Percentiles rank a stretch among this genome's conserved stretches.
Conservation (phyloP, 345 rosid species). For the Cardamine resedifolia region DNA sequence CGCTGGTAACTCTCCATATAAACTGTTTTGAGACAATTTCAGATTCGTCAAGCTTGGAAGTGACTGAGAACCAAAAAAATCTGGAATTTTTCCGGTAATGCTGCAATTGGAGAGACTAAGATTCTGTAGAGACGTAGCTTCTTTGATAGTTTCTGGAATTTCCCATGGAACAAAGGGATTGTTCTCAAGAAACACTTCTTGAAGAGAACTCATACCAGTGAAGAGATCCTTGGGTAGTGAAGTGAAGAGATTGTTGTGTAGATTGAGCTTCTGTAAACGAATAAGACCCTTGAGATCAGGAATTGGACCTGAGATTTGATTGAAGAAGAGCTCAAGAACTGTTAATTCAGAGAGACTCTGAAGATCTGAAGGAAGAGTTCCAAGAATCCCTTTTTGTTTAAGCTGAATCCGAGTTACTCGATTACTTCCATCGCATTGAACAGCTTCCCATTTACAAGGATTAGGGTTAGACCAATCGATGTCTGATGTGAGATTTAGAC, state of each 20-base stretch:
- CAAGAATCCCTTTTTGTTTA: constrained; percentile 38
- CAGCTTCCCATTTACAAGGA: constrained; percentile 61
- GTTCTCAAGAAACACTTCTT: constrained; percentile 40
- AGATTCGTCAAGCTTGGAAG: constrained; percentile 47
- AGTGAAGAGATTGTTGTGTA: constrained; percentile 48
- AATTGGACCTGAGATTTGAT: constrained; percentile 47
- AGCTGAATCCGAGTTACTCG: constrained; percentile 63
- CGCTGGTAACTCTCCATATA: constrained; percentile 56
- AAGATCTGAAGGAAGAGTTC: constrained; percentile 61
- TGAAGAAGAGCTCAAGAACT: constrained; percentile 52
- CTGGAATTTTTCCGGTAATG: constrained; percentile 56
- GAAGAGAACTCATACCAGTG: constrained; percentile 48
- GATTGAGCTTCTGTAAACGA: constrained; percentile 38
- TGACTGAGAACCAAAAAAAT: constrained; percentile 36
- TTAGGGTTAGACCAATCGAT: constrained; percentile 62
- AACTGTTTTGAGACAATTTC: constrained; percentile 47
- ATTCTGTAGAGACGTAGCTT: constrained; percentile 44
- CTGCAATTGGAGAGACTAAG: constrained; percentile 54
- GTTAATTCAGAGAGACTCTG: constrained; percentile 44
- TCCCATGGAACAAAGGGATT: constrained; percentile 54
- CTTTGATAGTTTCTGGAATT: constrained; percentile 50
- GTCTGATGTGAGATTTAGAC: constrained; percentile 39
- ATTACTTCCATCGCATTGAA: constrained; percentile 36
- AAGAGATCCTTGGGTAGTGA: constrained; percentile 62
- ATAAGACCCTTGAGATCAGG: constrained; percentile 60